Percentiles rank a stretch among this genome's conserved stretches.
Conservation (phyloP, 2,329 filamentous ascomycete genomes). For the Pyrenochaeta sp. region DNA sequence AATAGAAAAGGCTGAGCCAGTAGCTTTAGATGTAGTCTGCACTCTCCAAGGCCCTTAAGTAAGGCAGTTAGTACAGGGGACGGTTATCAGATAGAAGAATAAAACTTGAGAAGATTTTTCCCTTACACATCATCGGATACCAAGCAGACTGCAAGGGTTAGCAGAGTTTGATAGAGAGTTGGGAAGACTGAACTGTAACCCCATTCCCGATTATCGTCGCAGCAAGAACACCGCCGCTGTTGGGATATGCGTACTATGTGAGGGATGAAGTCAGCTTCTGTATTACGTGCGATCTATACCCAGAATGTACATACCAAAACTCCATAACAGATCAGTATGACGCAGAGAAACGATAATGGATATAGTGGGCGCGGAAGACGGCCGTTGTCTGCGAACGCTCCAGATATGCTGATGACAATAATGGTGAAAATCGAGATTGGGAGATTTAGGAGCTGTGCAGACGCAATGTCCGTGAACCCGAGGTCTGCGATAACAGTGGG, state of each 20-base stretch:
- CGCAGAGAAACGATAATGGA: slow-evolving; percentile 53
- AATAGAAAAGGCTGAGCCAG: slow-evolving; percentile 56
- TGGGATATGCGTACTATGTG: slow-evolving; percentile 19
- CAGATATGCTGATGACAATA: slow-evolving; percentile 49
- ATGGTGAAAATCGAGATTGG: slow-evolving; percentile 71
- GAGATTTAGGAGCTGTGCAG: slow-evolving; percentile 72
- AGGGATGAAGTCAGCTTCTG: neutral
- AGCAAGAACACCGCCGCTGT: slow-evolving; percentile 56
- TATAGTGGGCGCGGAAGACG: slow-evolving; percentile 52
- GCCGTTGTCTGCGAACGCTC: slow-evolving; percentile 32
- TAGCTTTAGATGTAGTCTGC: slow-evolving; percentile 43
- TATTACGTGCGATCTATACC: neutral
- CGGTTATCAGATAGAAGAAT: too few species aligned
- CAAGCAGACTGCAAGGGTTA: slow-evolving; percentile 7
- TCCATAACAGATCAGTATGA: slow-evolving; percentile 55
- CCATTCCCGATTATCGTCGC: slow-evolving; percentile 24
- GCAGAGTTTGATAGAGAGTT: neutral
- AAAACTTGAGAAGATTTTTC: too few species aligned
- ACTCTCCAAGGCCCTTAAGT: slow-evolving; percentile 42
- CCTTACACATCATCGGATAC: slow-evolving; percentile 45
- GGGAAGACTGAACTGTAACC: slow-evolving; percentile 7
- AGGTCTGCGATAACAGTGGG: slow-evolving; percentile 71
- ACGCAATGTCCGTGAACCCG: slow-evolving; percentile 61
- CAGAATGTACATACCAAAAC: slow-evolving; percentile 4
- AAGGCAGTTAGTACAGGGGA: too few species aligned